Evolutionary conservation across 2,329 filamentous ascomycete genomes (phyloP).

Genomic region (Cadophora sp.): DNA sequence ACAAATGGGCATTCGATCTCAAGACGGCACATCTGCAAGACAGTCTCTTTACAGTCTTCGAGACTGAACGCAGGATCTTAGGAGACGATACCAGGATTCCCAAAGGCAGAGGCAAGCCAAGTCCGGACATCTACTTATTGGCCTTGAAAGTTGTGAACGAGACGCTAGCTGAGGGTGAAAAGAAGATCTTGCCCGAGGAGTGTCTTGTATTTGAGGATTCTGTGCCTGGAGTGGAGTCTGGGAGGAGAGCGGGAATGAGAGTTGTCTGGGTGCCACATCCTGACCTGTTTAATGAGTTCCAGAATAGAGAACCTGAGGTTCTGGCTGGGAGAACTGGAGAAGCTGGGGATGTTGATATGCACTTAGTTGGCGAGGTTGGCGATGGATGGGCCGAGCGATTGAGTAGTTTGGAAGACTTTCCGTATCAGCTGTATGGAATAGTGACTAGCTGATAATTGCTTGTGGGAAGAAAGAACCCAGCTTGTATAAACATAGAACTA

Average conservation of each 20-base stretch:
- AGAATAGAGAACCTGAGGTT: constrained; percentile 79
- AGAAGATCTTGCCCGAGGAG: constrained; percentile 77
- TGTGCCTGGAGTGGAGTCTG: constrained; percentile 90
- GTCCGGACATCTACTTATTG: constrained; percentile 92
- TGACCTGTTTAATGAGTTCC: constrained; percentile 76
- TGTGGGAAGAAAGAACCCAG: background rate
- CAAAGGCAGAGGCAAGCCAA: constrained; percentile 85
- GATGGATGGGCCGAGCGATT: constrained; percentile 69
- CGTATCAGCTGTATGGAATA: constrained; percentile 66
- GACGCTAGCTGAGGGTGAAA: constrained; percentile 66
- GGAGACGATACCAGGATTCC: constrained; percentile 85
- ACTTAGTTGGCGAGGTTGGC: constrained; percentile 65
- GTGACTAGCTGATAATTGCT: constrained; percentile 32
- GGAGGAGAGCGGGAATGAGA: constrained; percentile 90
- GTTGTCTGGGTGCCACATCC: constrained; percentile 92
- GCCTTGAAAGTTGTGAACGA: constrained; percentile 86
- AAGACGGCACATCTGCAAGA: constrained; percentile 57
- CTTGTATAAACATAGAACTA: background rate
- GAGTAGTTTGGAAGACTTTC: constrained; percentile 58
- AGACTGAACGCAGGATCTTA: constrained; percentile 73
- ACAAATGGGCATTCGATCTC: constrained; percentile 48
- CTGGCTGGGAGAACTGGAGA: constrained; percentile 74
- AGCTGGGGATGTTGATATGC: constrained; percentile 48
- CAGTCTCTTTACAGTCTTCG: constrained; percentile 68
- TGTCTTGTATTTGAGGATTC: constrained; percentile 97